phyloP scores from a whole-genome alignment of 768 basidiomycete species.

The Trametes cubensis region DNA sequence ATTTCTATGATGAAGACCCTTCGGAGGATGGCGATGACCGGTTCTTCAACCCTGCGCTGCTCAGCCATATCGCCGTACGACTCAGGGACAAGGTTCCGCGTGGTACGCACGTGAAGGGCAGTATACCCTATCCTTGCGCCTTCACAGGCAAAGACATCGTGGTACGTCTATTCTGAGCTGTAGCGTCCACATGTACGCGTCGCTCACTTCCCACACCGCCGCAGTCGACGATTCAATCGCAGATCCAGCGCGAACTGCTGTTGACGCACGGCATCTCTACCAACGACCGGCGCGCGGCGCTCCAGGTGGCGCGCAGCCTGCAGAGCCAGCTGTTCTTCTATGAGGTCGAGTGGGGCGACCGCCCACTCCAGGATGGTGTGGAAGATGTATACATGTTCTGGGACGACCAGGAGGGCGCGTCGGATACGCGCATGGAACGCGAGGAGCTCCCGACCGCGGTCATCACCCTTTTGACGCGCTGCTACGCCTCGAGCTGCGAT shows the following conservation, averaged over 20 bases:
- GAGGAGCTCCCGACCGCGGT: conserved; percentile 88
- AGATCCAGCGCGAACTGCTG: conserved; percentile 82
- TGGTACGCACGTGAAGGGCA: conserved; percentile 87
- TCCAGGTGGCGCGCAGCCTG: conserved; percentile 87
- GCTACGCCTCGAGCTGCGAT: conserved; percentile 85
- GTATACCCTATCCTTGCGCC: conserved; percentile 85
- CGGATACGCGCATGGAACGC: conserved; percentile 60
- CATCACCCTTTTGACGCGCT: conserved; percentile 85
- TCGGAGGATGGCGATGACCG: conserved; percentile 58
- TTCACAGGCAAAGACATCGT: conserved; percentile 97
- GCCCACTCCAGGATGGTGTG: conserved; percentile 79
- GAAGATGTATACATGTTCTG: conserved; percentile 95
- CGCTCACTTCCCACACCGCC: conserved; percentile 12
- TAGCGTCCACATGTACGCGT: neutral
- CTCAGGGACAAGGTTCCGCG: conserved; percentile 89
- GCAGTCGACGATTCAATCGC: conserved; percentile 85
- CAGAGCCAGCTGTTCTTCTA: conserved; percentile 95
- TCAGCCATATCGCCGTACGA: conserved; percentile 88
- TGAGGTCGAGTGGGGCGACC: conserved; percentile 94
- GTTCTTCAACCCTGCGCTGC: conserved; percentile 86
- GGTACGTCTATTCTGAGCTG: conserved; percentile 49
- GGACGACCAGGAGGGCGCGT: conserved; percentile 73
- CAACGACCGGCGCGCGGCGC: conserved; percentile 78
- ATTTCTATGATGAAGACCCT: conserved; percentile 56
- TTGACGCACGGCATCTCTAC: conserved; percentile 74